Conservation (phyloP, 257 asterid genomes). For the Galeopsis tetrahit region DNA sequence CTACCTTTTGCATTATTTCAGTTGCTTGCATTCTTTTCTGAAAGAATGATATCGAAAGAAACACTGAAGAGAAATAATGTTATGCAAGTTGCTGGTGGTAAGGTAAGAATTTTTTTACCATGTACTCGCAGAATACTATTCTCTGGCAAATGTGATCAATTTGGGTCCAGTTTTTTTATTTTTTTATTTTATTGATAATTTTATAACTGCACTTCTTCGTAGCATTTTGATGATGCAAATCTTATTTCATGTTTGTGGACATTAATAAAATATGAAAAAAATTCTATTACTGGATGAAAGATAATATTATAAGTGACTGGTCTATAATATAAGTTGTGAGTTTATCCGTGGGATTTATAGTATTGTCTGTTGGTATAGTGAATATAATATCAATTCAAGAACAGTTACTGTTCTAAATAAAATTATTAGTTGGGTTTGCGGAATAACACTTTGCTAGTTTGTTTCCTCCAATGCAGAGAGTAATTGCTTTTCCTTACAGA, state of each 20-base stretch:
- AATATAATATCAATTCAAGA: background rate
- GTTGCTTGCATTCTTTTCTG: conserved; percentile 70
- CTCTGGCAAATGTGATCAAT: background rate
- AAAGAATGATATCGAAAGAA: conserved; percentile 71
- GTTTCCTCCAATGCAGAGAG: conserved; percentile 53
- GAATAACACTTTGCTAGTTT: background rate
- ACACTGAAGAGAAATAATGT: conserved; percentile 69
- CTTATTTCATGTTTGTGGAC: conserved; percentile 9
- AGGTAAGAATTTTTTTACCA: conserved; percentile 47
- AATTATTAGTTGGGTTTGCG: background rate
- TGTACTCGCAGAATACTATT: background rate
- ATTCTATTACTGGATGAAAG: background rate
- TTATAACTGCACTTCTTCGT: background rate
- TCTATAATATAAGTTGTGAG: background rate
- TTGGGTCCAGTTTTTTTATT: background rate
- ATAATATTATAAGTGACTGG: background rate
- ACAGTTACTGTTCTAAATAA: background rate
- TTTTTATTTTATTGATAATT: background rate
- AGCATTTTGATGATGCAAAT: conserved; percentile 16
- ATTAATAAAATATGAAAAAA: background rate
- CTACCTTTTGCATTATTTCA: conserved; percentile 35
- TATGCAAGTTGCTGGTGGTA: conserved; percentile 66
- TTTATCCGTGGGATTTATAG: background rate
- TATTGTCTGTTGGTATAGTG: background rate
- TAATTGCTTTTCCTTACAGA: conserved; percentile 74